Evolutionary conservation across 164 flowering plant genomes (phyloP).

Genomic region (Paratinospora sagittata): DNA sequence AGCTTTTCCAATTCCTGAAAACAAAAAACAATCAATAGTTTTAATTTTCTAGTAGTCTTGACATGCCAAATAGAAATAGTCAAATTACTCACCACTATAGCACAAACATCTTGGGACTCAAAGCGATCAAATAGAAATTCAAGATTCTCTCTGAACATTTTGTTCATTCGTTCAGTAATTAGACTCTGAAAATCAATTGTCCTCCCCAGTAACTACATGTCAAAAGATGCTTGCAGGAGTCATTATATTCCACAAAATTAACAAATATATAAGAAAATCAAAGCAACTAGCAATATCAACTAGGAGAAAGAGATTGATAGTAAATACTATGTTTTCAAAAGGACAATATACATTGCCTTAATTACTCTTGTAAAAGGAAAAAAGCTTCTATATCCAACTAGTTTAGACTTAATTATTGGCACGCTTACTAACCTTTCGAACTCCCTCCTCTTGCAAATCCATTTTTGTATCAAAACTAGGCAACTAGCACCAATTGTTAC

Average conservation of each 20-base stretch:
- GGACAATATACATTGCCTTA: no score
- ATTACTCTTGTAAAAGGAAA: no score
- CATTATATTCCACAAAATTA: background rate
- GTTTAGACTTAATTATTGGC: no score
- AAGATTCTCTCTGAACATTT: conserved; percentile 78
- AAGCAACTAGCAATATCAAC: background rate
- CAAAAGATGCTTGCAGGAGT: conserved; percentile 3
- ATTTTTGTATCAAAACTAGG: no score
- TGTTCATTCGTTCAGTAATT: conserved; percentile 82
- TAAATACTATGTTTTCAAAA: no score
- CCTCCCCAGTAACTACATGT: conserved; percentile 78
- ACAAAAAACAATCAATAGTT: background rate
- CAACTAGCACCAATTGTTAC: no score
- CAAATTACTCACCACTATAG: conserved; percentile 64
- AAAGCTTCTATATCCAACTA: no score
- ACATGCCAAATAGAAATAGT: conserved; percentile 1
- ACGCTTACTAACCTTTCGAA: no score
- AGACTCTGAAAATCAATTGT: conserved; percentile 80
- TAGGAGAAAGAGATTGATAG: background rate
- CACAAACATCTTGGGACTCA: conserved; percentile 94
- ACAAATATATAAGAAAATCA: background rate
- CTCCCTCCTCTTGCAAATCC: no score
- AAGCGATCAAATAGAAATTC: conserved; percentile 95
- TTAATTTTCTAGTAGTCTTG: background rate
- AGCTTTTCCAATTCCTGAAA: conserved; percentile 89